A percentile compares a stretch with the other conserved stretches of the same genome.
Conservation (phyloP, 2,329 filamentous ascomycete genomes). For the Tolypocladium inflatum region DNA sequence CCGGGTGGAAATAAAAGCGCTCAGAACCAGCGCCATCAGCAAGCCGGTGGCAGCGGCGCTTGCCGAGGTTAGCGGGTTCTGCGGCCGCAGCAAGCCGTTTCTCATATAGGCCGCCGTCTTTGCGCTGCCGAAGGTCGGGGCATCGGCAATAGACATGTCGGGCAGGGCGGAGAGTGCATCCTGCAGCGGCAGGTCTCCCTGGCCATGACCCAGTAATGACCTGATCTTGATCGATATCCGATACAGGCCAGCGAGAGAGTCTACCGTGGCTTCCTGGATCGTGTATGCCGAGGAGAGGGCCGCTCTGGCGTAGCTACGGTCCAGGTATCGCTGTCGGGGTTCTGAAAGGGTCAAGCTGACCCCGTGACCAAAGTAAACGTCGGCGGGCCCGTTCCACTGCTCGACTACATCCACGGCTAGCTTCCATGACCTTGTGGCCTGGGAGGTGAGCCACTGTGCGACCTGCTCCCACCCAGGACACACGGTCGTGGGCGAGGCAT, state of each 20-base stretch:
- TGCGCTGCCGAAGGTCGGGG: slow-evolving; percentile 8
- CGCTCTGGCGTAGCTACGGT: slow-evolving; percentile 56
- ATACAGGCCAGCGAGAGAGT: slow-evolving; percentile 52
- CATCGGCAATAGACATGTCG: slow-evolving; percentile 20
- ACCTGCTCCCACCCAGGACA: slow-evolving; percentile 60
- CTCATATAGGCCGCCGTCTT: slow-evolving; percentile 21
- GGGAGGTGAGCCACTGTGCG: slow-evolving; percentile 55
- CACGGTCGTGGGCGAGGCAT: slow-evolving; percentile 18
- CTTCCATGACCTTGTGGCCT: slow-evolving; percentile 50
- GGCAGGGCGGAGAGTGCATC: slow-evolving; percentile 36
- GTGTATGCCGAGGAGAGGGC: slow-evolving; percentile 60
- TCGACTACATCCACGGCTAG: slow-evolving; percentile 54
- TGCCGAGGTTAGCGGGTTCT: slow-evolving; percentile 58
- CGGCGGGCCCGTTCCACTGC: slow-evolving; percentile 64
- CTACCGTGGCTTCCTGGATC: slow-evolving; percentile 47
- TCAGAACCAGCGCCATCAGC: slow-evolving; percentile 53
- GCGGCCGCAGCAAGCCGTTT: slow-evolving; percentile 42
- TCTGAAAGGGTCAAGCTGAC: slow-evolving; percentile 49
- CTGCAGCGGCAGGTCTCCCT: slow-evolving; percentile 41
- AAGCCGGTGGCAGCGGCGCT: slow-evolving; percentile 44
- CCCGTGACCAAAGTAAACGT: slow-evolving; percentile 58
- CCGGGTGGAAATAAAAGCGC: slow-evolving; percentile 45
- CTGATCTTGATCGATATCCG: slow-evolving; percentile 47
- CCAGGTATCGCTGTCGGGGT: slow-evolving; percentile 47
- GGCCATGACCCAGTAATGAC: slow-evolving; percentile 48